Conservation (phyloP, 371 early-diverging fungal genomes). For the Lichtheimia ornata region DNA sequence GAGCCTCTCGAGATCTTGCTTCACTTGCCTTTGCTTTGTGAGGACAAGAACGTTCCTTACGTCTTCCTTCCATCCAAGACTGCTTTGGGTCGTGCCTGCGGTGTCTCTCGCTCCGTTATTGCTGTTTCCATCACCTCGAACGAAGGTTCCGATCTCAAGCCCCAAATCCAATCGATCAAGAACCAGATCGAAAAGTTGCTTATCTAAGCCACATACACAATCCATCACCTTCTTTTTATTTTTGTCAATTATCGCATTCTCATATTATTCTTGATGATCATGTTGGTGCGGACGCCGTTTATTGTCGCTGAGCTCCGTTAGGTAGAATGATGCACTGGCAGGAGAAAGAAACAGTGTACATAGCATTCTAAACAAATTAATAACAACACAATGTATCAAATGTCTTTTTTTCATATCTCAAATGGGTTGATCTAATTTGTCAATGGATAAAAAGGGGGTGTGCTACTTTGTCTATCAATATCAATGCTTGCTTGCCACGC, state of each 20-base stretch:
- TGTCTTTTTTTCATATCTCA: background rate
- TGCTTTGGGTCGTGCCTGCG: conserved; percentile 98
- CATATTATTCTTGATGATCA: conserved; percentile 38
- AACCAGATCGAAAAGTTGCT: conserved; percentile 91
- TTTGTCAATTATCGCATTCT: background rate
- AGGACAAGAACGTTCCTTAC: conserved; percentile 98
- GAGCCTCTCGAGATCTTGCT: conserved; percentile 97
- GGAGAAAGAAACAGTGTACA: conserved; percentile 31
- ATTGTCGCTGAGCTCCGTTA: conserved; percentile 4
- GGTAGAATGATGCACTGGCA: conserved; percentile 41
- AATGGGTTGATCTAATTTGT: too few relatives aligned
- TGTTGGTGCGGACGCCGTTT: conserved; percentile 39
- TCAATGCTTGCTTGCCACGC: too few relatives aligned
- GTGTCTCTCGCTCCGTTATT: conserved; percentile 94
- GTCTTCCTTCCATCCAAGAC: conserved; percentile 95
- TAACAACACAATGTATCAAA: background rate
- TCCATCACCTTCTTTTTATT: conserved; percentile 4
- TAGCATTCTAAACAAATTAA: conserved; percentile 10
- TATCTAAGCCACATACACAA: conserved; percentile 55
- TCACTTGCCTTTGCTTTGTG: conserved; percentile 97
- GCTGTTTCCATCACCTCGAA: conserved; percentile 94
- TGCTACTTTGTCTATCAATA: too few relatives aligned
- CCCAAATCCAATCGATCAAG: conserved; percentile 91
- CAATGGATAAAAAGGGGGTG: too few relatives aligned
- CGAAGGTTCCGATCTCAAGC: conserved; percentile 93